Evolutionary conservation across 2,329 filamentous ascomycete species (phyloP).

Genomic region (Monilinia vaccinii-corymbosi): DNA sequence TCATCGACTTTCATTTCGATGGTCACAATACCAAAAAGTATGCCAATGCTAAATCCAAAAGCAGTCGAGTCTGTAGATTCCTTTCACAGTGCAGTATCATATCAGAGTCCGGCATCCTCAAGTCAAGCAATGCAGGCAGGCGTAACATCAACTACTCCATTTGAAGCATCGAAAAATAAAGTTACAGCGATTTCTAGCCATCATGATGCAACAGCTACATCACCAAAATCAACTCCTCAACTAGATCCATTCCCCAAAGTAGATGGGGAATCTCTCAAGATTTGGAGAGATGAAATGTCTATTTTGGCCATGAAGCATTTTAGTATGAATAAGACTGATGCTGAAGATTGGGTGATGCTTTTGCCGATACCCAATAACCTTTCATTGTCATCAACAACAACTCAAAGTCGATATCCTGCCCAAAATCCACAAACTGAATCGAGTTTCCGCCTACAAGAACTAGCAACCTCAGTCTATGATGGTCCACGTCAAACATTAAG

Average conservation of each 20-base stretch:
- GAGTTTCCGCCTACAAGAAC: constrained; percentile 38
- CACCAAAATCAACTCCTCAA: neutral
- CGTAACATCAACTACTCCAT: neutral
- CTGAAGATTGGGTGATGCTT: neutral
- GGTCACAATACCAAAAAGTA: neutral
- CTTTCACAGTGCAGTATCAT: constrained; percentile 11
- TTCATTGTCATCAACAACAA: neutral
- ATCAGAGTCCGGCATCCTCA: neutral
- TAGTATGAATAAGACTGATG: neutral
- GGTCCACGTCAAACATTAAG: constrained; percentile 60
- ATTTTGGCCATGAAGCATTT: constrained; percentile 8
- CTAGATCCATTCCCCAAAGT: neutral
- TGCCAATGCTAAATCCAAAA: neutral
- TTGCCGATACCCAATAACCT: neutral
- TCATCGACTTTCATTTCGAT: neutral
- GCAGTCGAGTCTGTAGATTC: constrained; percentile 12
- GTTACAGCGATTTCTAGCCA: neutral
- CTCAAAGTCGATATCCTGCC: neutral
- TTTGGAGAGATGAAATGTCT: constrained; percentile 10
- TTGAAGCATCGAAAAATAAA: neutral
- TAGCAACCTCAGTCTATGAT: constrained; percentile 64
- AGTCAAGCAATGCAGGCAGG: neutral
- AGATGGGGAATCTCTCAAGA: neutral
- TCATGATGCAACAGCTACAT: neutral
- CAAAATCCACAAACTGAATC: constrained; percentile 30